Conservation (phyloP, 2,329 filamentous ascomycete genomes). For the Colletotrichum somersetense region DNA sequence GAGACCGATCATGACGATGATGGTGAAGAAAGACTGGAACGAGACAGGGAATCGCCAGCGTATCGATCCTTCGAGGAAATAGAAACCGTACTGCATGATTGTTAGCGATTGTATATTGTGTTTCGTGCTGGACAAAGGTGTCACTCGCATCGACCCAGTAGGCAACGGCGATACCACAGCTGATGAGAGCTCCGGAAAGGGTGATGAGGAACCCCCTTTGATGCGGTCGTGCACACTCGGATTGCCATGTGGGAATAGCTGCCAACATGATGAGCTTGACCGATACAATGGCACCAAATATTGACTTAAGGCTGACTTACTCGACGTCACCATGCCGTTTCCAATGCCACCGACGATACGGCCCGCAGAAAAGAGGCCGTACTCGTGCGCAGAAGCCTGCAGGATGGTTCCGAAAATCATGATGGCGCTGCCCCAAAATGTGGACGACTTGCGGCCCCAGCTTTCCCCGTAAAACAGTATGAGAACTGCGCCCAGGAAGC, state of each 20-base stretch:
- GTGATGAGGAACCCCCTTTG: conserved; percentile 47
- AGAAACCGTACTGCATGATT: conserved; percentile 46
- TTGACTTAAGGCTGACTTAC: conserved; percentile 13
- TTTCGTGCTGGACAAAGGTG: not conserved
- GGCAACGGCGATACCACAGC: conserved; percentile 49
- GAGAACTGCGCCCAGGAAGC: conserved; percentile 48
- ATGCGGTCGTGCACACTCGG: conserved; percentile 48
- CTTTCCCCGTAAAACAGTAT: conserved; percentile 49
- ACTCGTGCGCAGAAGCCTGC: conserved; percentile 45
- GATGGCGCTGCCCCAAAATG: conserved; percentile 49
- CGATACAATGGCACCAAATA: no score
- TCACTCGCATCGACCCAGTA: conserved; percentile 47
- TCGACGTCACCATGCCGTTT: conserved; percentile 48
- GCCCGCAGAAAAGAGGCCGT: conserved; percentile 46
- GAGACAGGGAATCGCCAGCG: conserved; percentile 52
- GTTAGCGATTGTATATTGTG: not conserved
- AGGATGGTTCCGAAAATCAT: conserved; percentile 49
- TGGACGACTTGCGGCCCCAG: conserved; percentile 50
- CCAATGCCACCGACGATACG: conserved; percentile 48
- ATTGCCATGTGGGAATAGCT: conserved; percentile 49
- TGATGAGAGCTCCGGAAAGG: conserved; percentile 48
- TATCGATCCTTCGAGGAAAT: conserved; percentile 48
- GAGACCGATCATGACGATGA: conserved; percentile 51
- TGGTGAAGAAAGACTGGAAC: conserved; percentile 49
- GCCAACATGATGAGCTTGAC: not conserved